Base-by-base conservation (phyloP, 805 yeast species). In the Barnettozyma sucrosica region DNA sequence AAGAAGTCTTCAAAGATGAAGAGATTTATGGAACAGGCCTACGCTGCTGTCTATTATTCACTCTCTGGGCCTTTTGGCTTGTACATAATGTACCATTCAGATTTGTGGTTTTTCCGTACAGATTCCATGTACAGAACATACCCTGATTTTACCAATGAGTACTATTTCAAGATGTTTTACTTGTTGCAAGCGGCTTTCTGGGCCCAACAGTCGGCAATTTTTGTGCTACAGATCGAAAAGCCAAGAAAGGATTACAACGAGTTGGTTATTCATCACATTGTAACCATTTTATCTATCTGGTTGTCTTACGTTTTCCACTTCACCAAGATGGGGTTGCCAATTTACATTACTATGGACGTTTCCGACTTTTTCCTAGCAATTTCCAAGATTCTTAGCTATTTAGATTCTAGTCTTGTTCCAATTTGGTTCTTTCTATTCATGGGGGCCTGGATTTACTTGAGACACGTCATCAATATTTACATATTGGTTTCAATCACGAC, bases 171-270 rank as follows among this genome's bases (percentile, higher is more conserved):
- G 69, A 65, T 80, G 13, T 93, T 85, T 63, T 93, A 93, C 65
- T 71, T 93, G 51, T 81, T 86, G 37, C 98, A 93, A 70, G 97
- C 98, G 6, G 85, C 97, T 5, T 93, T 89, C 67, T 93, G 99
- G 99, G 81, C 89, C 20, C 99, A 93, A 70, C 99, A 93, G 69
- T 83, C 95, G 1, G 81, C 86, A 36, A 85, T 93, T 28, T 72
- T 93, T 53, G 69, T 80, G 41, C 73, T 93, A 53, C 96, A 85
- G 66, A 75, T 93, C 51, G 99, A 93, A 67, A 88, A 88, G 65
- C 98, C 97, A 49, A 79, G 99, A 66, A 90, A 89, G 67, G 99
- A 93, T 66, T 90, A 82, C 68, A 71, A 81, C 57, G 99, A 93
- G 67, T 76, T 93, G 51, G 87, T 92, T 36, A 81, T 88, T 66